Conservation (phyloP, 495 filamentous ascomycete species). For the Penicillium ucsense region DNA sequence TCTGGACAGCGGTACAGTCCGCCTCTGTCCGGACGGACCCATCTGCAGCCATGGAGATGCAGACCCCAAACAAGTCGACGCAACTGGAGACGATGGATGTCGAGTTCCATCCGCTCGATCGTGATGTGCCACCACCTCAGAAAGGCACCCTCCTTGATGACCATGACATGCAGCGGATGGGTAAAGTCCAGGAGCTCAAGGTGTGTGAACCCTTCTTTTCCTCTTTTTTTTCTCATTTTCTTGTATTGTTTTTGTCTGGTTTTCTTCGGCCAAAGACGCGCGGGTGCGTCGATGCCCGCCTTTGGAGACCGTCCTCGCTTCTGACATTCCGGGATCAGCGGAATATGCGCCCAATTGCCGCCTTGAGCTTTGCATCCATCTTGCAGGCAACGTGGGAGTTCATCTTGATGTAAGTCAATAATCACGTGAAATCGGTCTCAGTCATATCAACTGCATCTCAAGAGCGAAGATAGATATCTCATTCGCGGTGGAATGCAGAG, state of each 20-base stretch:
- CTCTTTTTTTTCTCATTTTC: no score
- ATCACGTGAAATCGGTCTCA: background rate
- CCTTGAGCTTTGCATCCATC: slow-evolving; percentile 18
- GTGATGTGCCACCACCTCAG: background rate
- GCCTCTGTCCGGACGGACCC: no score
- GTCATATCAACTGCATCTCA: no score
- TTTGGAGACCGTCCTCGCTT: background rate
- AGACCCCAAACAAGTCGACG: slow-evolving; percentile 1
- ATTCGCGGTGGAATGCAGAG: no score
- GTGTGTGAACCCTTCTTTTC: background rate
- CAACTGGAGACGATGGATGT: background rate
- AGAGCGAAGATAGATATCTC: no score
- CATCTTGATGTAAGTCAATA: slow-evolving; percentile 12
- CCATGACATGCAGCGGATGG: slow-evolving; percentile 7
- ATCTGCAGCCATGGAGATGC: background rate
- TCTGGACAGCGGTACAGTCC: no score
- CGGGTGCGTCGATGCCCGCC: no score
- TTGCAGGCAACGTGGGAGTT: slow-evolving; percentile 22
- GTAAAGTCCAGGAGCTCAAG: slow-evolving; percentile 8
- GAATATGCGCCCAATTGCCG: slow-evolving; percentile 16
- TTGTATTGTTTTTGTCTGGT: no score
- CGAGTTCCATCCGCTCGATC: background rate
- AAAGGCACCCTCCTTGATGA: slow-evolving; percentile 1
- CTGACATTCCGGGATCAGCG: slow-evolving; percentile 6
- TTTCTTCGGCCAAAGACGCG: no score